Base-by-base conservation (phyloP, 1,284 basidiomycete species). In the Melampsora medusae region DNA sequence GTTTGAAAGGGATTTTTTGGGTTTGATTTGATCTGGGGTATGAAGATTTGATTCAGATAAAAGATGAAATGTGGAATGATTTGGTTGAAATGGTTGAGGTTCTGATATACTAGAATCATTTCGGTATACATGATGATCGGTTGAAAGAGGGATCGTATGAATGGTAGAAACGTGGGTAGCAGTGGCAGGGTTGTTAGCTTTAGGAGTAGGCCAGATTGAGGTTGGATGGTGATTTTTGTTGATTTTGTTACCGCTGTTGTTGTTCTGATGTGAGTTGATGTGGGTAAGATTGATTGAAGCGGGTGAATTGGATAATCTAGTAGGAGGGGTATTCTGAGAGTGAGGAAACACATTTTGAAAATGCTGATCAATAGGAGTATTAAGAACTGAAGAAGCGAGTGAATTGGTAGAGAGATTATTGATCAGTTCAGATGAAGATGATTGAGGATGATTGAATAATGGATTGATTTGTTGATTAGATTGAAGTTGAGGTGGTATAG, bases 221-320 rank as follows among this genome's bases (percentile, higher is more conserved):
- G 38, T 6, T 42, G 38, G 38, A 42, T 42, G 17, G 25, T 3
- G 61, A 61, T 66, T 7, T 19, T 22, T n/a, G 62, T 42, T n/a
- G 46, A 33, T 14, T 19, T 22, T 2, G 38, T 12, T 19, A 10
- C 12, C 9, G 69, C 25, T 42, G 69, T 50, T 48, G 70, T 38
- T 6, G 62, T 4, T 60, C 53, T 28, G 9, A 50, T 42, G 2
- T 35, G 60, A 50, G 31, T 62, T 31, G 49, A 17, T 28, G 35
- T 62, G 50, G 31, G 2, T 72, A 9, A 66, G 60, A 31, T 65
- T 60, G 19, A 62, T 61, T 22, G 70, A 72, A 42, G 31, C 46
- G 16, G 70, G 60, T 53, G 64, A 25, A 61, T 49, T 65, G 16
- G 70, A 66, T 60, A 62, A 25, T 28, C 70, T 25, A 17, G 53